Evolutionary conservation across 148 eudicot genomes (phyloP).

Genomic region (Rhododendron griersonianum): DNA sequence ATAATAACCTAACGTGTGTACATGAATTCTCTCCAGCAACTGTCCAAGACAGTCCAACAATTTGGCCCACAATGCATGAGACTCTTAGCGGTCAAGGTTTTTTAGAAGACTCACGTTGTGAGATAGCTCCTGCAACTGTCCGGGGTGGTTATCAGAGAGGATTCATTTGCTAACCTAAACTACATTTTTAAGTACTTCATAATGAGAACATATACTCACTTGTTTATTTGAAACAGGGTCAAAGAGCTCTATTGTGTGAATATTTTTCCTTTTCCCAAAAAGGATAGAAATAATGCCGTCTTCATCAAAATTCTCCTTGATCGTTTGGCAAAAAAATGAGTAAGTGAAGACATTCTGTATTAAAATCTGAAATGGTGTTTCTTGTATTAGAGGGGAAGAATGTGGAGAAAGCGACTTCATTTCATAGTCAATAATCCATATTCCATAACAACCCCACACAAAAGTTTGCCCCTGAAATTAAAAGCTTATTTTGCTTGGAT

Average conservation of each 20-base stretch:
- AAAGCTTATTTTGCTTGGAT: not conserved
- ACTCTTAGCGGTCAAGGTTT: no score
- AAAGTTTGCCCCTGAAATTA: not conserved
- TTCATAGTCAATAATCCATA: not conserved
- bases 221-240: not conserved
- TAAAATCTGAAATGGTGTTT: not conserved
- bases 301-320: not conserved
- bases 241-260: not conserved
- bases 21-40: not conserved
- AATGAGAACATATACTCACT: no score
- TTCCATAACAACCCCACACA: slow-evolving; percentile 5
- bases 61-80: no score
- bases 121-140: no score
- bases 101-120: no score
- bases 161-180: no score
- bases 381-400: slow-evolving; percentile 6
- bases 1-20: no score
- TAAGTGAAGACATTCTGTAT: not conserved
- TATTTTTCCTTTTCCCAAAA: not conserved
- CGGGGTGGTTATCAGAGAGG: no score
- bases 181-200: no score
- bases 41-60: no score
- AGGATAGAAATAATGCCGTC: not conserved
- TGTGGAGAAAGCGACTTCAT: slow-evolving; percentile 13
- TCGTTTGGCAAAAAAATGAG: not conserved